Evolutionary conservation across 805 yeast genomes (phyloP).

Genomic region (Yarrowia hollandica): DNA sequence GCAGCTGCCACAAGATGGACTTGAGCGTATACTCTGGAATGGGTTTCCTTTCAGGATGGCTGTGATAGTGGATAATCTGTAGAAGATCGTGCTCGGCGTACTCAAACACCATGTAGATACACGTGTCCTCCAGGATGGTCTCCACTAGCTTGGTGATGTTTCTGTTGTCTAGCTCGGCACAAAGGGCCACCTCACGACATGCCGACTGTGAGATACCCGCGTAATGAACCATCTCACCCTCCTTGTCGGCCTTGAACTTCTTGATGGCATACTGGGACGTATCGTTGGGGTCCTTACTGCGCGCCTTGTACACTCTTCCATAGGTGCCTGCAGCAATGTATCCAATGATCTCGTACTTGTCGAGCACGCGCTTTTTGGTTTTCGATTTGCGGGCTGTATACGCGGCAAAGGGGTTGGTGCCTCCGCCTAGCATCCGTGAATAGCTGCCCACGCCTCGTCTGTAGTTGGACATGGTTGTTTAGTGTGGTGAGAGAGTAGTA

Average conservation of each 20-base stretch:
- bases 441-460: conserved; percentile 26
- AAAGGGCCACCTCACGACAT: conserved; percentile 91
- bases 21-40: conserved; percentile 79
- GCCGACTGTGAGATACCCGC: conserved; percentile 97
- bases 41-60: conserved; percentile 79
- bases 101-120: conserved; percentile 93
- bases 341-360: conserved; percentile 83
- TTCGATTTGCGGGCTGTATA: conserved; percentile 24
- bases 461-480: conserved; percentile 23
- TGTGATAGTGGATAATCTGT: conserved; percentile 91
- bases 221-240: conserved; percentile 82
- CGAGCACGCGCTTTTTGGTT: conserved; percentile 56
- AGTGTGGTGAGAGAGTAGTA: conserved; percentile 6
- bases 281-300: conserved; percentile 33
- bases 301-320: conserved; percentile 92
- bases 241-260: conserved; percentile 91
- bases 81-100: conserved; percentile 94
- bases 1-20: conserved; percentile 86
- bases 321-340: conserved; percentile 98
- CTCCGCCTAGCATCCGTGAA: conserved; percentile 21
- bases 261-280: conserved; percentile 73
- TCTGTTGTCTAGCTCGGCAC: conserved; percentile 78
- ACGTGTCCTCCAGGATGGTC: conserved; percentile 80
- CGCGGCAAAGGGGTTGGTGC: conserved; percentile 22
- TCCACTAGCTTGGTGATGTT: conserved; percentile 81